Evolutionary conservation across 2,329 filamentous ascomycete species (phyloP), one percentile per base, ranked within the genome.

Genomic region (Fusarium domesticum): DNA sequence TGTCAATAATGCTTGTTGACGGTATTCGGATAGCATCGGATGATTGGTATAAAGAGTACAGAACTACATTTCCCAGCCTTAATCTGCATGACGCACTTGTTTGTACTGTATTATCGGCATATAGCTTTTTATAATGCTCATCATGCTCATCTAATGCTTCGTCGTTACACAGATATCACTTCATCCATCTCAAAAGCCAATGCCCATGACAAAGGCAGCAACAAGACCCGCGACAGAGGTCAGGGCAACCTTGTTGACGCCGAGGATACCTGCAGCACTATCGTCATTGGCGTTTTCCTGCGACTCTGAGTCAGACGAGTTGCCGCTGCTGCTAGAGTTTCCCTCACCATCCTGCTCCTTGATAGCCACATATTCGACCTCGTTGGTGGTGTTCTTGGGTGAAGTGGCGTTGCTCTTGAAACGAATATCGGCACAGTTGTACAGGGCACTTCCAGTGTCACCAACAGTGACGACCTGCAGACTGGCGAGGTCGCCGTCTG

Each of bases 371-470:
- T 69, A 70, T 35, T 87, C 69, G 25, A 75, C 77, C 4, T 60
- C 58, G 0, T 62, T 57, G 17, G 35, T 58, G 50, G 64, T 65
- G 46, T 65, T 64, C 18, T 68, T 61, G 14, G 76, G 70, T 7
- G 69, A 63, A 15, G 73, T 69, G 5, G 78, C 72, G 10, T 70
- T 68, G 39, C 70, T 68, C 23, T 74, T 76, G 69, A 91, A 84
- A 18, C 78, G 83, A 53, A 90, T 79, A 57, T 91, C 86, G 60
- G 85, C 83, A 65, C 87, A 91, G 66, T 84, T 86, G 67, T 89
- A 90, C 23, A 90, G 68, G 14, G 84, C 81, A 31, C 73, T 75
- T 16, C 73, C 76, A 4, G 69, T 70, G 17, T 77, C 71, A 19
- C 80, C 81, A 36, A 81, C 71, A 4, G 81, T 84, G 28, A 89